A percentile compares a stretch with the other conserved stretches of the same genome.
phyloP scores from a whole-genome alignment of 768 basidiomycete genomes.

The Hygrocybe coccinea region DNA sequence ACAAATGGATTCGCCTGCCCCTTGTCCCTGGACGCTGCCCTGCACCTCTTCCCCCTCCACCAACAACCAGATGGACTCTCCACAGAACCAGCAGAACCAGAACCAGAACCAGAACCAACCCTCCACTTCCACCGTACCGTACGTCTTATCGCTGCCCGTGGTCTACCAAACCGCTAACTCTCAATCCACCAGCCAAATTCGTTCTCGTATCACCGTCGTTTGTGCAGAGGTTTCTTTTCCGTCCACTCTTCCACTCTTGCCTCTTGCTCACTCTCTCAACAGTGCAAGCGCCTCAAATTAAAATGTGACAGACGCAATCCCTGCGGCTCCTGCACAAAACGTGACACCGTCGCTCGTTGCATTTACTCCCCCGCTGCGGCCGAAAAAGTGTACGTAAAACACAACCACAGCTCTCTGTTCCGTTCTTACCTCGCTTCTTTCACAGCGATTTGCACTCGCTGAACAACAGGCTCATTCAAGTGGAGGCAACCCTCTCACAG shows the following conservation, averaged over 20 bases:
- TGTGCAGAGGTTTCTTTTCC: conserved; percentile 62
- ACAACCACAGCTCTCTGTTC: conserved; percentile 1
- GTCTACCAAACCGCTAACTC: no score
- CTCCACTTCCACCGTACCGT: not conserved
- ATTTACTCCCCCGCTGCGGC: conserved; percentile 77
- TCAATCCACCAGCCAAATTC: conserved; percentile 37
- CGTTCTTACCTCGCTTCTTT: not conserved
- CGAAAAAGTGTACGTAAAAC: conserved; percentile 67
- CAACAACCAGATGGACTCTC: not conserved
- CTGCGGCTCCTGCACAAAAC: conserved; percentile 73
- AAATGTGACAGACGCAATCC: conserved; percentile 79
- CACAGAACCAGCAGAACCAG: not conserved
- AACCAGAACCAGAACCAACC: no score
- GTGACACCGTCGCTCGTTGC: conserved; percentile 68
- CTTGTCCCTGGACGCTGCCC: not conserved
- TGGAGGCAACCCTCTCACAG: conserved; percentile 48
- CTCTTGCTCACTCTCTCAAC: conserved; percentile 5
- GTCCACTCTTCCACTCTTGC: conserved; percentile 7
- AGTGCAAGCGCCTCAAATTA: conserved; percentile 87
- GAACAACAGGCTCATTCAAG: conserved; percentile 69
- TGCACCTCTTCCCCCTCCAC: not conserved
- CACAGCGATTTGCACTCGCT: conserved; percentile 73
- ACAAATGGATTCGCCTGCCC: not conserved
- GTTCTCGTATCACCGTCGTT: conserved; percentile 74
- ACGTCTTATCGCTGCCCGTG: not conserved